phyloP scores from a whole-genome alignment of 1,139 yeast species.

The Eremothecium coryli region DNA sequence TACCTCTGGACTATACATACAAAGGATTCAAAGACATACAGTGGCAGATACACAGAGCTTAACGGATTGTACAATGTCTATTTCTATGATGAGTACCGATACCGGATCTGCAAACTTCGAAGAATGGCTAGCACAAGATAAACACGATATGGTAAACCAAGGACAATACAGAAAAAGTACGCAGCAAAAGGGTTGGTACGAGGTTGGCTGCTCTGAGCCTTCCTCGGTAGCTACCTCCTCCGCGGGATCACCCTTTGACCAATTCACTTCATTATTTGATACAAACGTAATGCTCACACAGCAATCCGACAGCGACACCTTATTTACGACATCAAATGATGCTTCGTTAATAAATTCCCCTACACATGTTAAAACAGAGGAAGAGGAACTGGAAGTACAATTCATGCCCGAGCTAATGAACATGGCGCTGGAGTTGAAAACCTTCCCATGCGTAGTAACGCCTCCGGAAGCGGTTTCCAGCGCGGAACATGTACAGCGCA shows the following conservation, averaged over 20 bases:
- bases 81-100: too few species aligned
- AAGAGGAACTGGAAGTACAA: slow-evolving; percentile 2
- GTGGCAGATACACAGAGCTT: too few species aligned
- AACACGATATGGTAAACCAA: too few species aligned
- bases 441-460: too few species aligned
- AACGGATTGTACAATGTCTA: too few species aligned
- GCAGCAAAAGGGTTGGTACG: too few species aligned
- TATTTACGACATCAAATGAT: slow-evolving; percentile 8
- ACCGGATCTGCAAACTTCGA: slow-evolving; percentile 7
- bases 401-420: slow-evolving; percentile 4
- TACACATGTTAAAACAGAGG: slow-evolving; percentile 6
- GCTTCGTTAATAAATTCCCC: slow-evolving; percentile 10
- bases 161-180: too few species aligned
- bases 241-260: slow-evolving; percentile 21
- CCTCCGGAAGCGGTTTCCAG: not conserved
- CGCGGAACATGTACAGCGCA: not conserved
- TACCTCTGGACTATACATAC: not conserved
- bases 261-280: slow-evolving; percentile 11
- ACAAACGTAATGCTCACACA: slow-evolving; percentile 6
- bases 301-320: slow-evolving; percentile 9
- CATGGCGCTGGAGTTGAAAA: slow-evolving; percentile 4
- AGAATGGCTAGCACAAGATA: slow-evolving; percentile 10
- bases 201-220: slow-evolving; percentile 1
- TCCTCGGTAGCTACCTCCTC: slow-evolving; percentile 20
- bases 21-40: too few species aligned